Evolutionary conservation across 768 basidiomycete genomes (phyloP).

Genomic region (Tulasnella sp.): DNA sequence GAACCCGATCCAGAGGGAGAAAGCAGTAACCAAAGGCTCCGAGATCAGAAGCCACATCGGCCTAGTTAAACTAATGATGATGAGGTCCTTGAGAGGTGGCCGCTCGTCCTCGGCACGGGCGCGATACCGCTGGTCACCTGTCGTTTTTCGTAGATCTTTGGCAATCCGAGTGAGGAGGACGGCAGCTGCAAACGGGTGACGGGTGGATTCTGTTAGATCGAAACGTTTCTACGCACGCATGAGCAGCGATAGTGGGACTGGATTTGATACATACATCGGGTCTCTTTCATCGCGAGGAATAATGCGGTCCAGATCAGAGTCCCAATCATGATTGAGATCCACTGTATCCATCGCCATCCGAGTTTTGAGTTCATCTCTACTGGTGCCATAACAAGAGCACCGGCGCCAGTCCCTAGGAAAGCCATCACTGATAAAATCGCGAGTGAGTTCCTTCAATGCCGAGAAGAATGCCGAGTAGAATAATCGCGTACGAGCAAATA

Average conservation of each 20-base stretch:
- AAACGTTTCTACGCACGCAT: too few species aligned
- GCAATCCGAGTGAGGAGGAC: constrained; percentile 62
- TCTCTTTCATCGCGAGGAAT: constrained; percentile 48
- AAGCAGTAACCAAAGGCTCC: constrained; percentile 63
- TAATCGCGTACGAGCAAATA: constrained; percentile 54
- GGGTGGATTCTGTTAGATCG: not conserved
- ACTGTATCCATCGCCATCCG: constrained; percentile 77
- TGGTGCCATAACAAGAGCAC: constrained; percentile 27
- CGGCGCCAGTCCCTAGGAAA: constrained; percentile 37
- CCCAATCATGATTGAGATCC: constrained; percentile 56
- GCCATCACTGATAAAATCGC: not conserved
- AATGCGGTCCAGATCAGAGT: constrained; percentile 46
- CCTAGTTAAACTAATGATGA: constrained; percentile 58
- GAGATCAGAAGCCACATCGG: constrained; percentile 62
- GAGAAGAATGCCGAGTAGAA: constrained; percentile 39
- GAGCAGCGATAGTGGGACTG: not conserved
- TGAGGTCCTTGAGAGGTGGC: constrained; percentile 41
- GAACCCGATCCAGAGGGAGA: constrained; percentile 57
- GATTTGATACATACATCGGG: constrained; percentile 34
- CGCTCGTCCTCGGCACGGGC: constrained; percentile 42
- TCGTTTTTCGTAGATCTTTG: constrained; percentile 47
- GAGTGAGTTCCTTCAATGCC: not conserved
- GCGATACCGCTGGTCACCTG: constrained; percentile 50
- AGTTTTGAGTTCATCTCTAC: constrained; percentile 46
- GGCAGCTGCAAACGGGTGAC: constrained; percentile 23